Percentiles rank a stretch among this genome's conserved stretches.
phyloP scores from a whole-genome alignment of 257 asterid genomes.

The Solanum etuberosum region DNA sequence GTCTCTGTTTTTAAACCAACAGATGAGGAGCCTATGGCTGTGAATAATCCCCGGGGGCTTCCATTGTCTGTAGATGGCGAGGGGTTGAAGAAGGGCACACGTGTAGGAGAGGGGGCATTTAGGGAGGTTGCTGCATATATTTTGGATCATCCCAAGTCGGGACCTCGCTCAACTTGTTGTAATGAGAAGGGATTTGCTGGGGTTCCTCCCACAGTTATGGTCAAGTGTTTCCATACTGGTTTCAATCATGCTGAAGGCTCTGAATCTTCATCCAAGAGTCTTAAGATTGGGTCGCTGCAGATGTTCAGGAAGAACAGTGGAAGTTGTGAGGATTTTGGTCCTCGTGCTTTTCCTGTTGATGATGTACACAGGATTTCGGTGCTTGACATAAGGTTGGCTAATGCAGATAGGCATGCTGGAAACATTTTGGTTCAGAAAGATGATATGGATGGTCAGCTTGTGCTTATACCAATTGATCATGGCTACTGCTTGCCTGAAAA shows the following conservation, averaged over 20 bases:
- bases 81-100: slow-evolving; percentile 72
- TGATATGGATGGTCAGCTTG: slow-evolving; percentile 30
- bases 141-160: slow-evolving; percentile 52
- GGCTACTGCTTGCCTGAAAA: slow-evolving; percentile 80
- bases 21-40: slow-evolving; percentile 82
- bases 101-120: slow-evolving; percentile 71
- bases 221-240: slow-evolving; percentile 37
- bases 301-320: slow-evolving; percentile 63
- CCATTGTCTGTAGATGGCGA: slow-evolving; percentile 55
- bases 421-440: slow-evolving; percentile 54
- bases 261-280: neutral
- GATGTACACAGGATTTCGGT: slow-evolving; percentile 73
- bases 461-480: slow-evolving; percentile 64
- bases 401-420: slow-evolving; percentile 68
- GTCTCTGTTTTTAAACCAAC: slow-evolving; percentile 59
- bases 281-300: slow-evolving; percentile 67
- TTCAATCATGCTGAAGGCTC: slow-evolving; percentile 36
- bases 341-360: slow-evolving; percentile 47
- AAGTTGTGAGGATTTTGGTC: slow-evolving; percentile 80
- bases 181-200: slow-evolving; percentile 64
- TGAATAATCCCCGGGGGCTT: slow-evolving; percentile 57
- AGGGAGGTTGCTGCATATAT: slow-evolving; percentile 78
- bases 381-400: slow-evolving; percentile 66
- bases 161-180: slow-evolving; percentile 18
- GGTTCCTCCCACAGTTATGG: slow-evolving; percentile 63